phyloP scores from a whole-genome alignment of 345 rosid species.

The Corchorus capsularis region DNA sequence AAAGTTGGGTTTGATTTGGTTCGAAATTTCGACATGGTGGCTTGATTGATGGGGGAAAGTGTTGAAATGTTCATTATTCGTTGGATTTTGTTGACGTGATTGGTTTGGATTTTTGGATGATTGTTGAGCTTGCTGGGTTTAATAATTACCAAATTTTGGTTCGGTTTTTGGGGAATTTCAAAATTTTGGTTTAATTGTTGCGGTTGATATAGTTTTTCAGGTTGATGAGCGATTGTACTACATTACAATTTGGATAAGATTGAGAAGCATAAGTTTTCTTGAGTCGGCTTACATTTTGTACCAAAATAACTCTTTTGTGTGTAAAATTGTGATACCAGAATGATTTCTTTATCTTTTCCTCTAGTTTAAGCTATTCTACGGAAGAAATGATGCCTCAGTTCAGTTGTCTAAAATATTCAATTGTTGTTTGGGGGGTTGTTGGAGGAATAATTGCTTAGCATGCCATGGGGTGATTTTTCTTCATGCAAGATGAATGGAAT shows the following conservation, averaged over 20 bases:
- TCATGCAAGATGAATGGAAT: neutral
- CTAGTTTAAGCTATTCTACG: neutral
- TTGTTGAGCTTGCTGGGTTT: neutral
- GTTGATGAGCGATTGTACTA: neutral
- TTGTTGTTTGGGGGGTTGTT: neutral
- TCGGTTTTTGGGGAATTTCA: neutral
- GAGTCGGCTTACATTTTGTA: neutral
- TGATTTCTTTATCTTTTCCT: neutral
- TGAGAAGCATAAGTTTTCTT: neutral
- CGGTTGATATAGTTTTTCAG: neutral
- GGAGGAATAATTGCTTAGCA: neutral
- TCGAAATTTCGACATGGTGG: neutral
- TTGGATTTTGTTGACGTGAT: neutral
- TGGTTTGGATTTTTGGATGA: neutral
- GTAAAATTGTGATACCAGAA: neutral
- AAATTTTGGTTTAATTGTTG: conserved; percentile 1
- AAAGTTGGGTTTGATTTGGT: neutral
- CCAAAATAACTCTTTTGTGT: neutral
- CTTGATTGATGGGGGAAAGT: neutral
- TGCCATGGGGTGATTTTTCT: neutral
- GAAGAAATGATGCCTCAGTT: neutral
- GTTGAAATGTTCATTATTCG: neutral
- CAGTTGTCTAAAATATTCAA: neutral
- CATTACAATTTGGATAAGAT: neutral
- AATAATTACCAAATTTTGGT: neutral